phyloP scores from a whole-genome alignment of 495 filamentous ascomycete genomes.

The Pyrenula aspistea region DNA sequence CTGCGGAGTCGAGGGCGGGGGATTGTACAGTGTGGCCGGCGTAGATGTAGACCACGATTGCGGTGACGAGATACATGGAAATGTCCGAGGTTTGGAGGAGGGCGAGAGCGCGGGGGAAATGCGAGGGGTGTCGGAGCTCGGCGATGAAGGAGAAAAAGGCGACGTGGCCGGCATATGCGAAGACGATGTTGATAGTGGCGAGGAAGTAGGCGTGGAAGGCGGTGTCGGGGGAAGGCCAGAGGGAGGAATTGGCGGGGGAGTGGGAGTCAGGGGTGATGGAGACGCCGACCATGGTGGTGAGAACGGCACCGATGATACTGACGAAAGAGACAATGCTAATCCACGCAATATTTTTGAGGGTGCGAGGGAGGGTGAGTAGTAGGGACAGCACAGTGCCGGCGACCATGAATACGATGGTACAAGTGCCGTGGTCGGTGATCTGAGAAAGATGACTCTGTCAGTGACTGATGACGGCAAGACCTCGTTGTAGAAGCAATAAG shows the following conservation, averaged over 20 bases:
- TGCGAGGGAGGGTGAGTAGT: conserved; percentile 53
- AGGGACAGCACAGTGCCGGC: conserved; percentile 55
- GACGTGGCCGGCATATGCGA: conserved; percentile 48
- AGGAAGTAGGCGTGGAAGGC: conserved; percentile 35
- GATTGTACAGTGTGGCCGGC: conserved; percentile 56
- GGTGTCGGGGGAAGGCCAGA: conserved; percentile 20
- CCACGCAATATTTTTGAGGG: conserved; percentile 47
- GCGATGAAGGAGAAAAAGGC: conserved; percentile 67
- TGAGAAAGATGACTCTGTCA: neutral
- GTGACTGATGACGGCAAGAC: too few relatives aligned
- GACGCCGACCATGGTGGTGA: conserved; percentile 59
- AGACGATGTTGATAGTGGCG: conserved; percentile 25
- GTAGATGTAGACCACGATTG: conserved; percentile 52
- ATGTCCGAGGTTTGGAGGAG: conserved; percentile 52
- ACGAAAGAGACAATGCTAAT: conserved; percentile 56
- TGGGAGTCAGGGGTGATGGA: conserved; percentile 27
- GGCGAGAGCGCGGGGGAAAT: conserved; percentile 56
- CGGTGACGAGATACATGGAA: conserved; percentile 43
- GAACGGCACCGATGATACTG: conserved; percentile 55
- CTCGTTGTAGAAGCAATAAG: too few relatives aligned
- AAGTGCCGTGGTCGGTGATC: conserved; percentile 51
- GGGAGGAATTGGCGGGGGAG: conserved; percentile 28
- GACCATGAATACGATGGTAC: conserved; percentile 58
- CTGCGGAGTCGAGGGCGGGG: conserved; percentile 58
- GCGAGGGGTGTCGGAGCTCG: conserved; percentile 57